phyloP scores from a whole-genome alignment of 2,329 filamentous ascomycete genomes.

The Colletotrichum sp. region DNA sequence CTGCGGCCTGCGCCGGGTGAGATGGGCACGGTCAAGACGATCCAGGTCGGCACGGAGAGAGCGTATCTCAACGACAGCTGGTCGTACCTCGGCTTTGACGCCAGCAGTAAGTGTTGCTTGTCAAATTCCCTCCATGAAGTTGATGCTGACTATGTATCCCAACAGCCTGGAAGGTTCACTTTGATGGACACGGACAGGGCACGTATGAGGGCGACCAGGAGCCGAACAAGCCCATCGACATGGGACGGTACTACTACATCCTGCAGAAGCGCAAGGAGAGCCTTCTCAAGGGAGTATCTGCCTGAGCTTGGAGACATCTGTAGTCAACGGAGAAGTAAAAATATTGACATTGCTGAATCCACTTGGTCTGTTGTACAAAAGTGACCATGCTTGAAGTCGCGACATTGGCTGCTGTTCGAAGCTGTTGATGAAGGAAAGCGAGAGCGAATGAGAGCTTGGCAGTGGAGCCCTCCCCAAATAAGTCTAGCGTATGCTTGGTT shows the following conservation, averaged over 20 bases:
- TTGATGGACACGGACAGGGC: conserved; percentile 41
- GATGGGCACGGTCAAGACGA: conserved; percentile 51
- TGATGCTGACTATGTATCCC: conserved; percentile 25
- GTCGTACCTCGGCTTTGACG: conserved; percentile 49
- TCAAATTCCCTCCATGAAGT: rapidly evolving
- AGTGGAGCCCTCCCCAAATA: background rate
- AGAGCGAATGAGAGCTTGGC: background rate
- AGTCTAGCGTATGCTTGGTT: rapidly evolving
- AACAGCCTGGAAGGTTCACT: conserved; percentile 42
- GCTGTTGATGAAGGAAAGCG: background rate
- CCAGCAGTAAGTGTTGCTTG: conserved; percentile 45
- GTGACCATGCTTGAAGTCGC: background rate
- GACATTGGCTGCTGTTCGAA: background rate
- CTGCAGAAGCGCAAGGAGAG: conserved; percentile 37
- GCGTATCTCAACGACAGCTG: conserved; percentile 54
- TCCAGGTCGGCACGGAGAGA: conserved; percentile 42
- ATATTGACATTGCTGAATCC: background rate
- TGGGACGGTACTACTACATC: conserved; percentile 39
- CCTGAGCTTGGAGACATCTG: rapidly evolving
- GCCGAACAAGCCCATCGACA: conserved; percentile 6
- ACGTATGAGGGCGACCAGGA: conserved; percentile 33
- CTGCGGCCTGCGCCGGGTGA: conserved; percentile 49
- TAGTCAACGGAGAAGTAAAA: background rate
- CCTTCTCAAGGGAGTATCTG: background rate
- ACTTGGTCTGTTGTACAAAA: background rate